A percentile compares a stretch with the other conserved stretches of the same genome.
Conservation (phyloP, 306 rosid species). For the Abrus precatorius region DNA sequence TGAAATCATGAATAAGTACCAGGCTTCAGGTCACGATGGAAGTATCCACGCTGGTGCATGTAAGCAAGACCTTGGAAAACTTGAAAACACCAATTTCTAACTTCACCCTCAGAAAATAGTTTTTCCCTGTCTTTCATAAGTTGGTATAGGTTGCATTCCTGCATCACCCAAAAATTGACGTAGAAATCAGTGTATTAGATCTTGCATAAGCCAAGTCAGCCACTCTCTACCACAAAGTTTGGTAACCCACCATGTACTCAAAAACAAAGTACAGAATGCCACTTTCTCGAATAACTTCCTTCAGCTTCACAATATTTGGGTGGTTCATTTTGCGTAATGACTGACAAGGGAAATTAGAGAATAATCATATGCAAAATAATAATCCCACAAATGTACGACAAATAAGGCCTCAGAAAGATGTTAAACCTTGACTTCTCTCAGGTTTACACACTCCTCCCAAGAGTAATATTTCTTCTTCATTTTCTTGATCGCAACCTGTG, state of each 20-base stretch:
- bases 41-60: constrained; percentile 99
- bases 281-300: constrained; percentile 93
- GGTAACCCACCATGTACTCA: constrained; percentile 86
- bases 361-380: constrained; percentile 15
- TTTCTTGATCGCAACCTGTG: constrained; percentile 94
- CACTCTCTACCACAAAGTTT: background rate
- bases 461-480: constrained; percentile 97
- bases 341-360: constrained; percentile 52
- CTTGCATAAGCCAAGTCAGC: constrained; percentile 16
- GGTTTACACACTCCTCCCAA: constrained; percentile 96
- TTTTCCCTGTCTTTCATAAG: constrained; percentile 90
- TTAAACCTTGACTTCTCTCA: constrained; percentile 95
- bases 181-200: constrained; percentile 26
- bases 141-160: constrained; percentile 96
- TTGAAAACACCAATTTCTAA: constrained; percentile 97
- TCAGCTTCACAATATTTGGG: constrained; percentile 93
- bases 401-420: background rate
- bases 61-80: constrained; percentile 97
- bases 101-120: constrained; percentile 82
- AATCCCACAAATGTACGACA: background rate
- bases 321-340: constrained; percentile 89
- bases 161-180: constrained; percentile 37
- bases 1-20: constrained; percentile 62
- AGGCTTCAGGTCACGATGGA: constrained; percentile 98
- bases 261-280: constrained; percentile 90